Evolutionary conservation across 805 yeast genomes (phyloP), one percentile per base, ranked within the genome.

Genomic region (Ogataea saltuana): DNA sequence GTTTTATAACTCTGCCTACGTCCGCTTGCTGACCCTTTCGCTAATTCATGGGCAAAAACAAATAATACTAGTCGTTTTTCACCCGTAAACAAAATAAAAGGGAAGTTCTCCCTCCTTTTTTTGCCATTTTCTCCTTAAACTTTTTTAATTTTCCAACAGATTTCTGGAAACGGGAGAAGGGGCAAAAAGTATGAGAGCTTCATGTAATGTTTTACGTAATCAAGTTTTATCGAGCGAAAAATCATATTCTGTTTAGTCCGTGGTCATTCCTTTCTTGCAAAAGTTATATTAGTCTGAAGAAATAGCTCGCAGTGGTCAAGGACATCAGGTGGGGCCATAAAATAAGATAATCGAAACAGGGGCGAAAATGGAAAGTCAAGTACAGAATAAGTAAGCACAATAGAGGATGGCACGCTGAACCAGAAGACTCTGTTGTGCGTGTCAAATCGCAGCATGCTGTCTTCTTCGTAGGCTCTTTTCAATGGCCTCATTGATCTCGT

Each of bases 401-500:
- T n/a, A 15, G 12, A 15, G 17, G 12, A 28, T 28, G 7, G 7
- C 32, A 28, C 6, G 32, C 32, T 28, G 32, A n/a, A 12, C 12
- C 17, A 8, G 25, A 22, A 22, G 10, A 7, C 25, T 22, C 25
- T 10, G 10, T 7, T 10, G 10, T 7, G 25, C 25, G 34, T 31
- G 20, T 42, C 17, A 26, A 23, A 13, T 17, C 22, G 33, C 11
- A 4, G 39, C 18, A 23, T 27, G 18, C 30, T 13, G 22, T 31
- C 40, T 32, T 13, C 41, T 42, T 7, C 35, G 16, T 18, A 31
- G 15, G 16, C 23, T 37, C 33, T 31, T 43, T 17, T 48, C 46
- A 18, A 49, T 23, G 6, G 47, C 50, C 25, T 40, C 56, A 25
- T 46, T 35, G 11, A 54, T 47, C 42, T 54, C 64, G 31, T 61